A percentile compares a stretch with the other conserved stretches of the same genome.
Evolutionary conservation across 2,329 filamentous ascomycete species (phyloP).

Genomic region (Beauveria asiatica): DNA sequence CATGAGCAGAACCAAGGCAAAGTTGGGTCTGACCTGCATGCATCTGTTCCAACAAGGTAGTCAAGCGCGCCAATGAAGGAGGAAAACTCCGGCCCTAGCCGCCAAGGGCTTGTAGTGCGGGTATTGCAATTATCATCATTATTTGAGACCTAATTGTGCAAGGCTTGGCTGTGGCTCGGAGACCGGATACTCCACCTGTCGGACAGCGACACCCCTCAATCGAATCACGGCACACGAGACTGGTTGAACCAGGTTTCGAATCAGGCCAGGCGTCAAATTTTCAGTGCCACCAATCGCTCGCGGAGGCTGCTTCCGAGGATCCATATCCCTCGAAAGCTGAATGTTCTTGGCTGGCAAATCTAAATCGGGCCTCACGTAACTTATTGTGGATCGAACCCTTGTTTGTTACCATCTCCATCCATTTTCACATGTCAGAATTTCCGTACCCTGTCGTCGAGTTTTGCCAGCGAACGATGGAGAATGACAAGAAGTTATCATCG

Average conservation of each 20-base stretch:
- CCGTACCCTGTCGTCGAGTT: neutral
- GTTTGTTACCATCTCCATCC: neutral
- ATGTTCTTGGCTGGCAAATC: constrained; percentile 1
- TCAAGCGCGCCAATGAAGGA: neutral
- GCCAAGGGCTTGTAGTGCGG: neutral
- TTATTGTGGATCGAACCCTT: constrained; percentile 1
- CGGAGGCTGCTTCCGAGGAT: constrained; percentile 4
- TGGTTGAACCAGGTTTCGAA: neutral
- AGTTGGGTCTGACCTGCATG: neutral
- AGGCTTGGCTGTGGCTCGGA: neutral
- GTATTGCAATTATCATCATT: neutral
- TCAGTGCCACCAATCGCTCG: neutral
- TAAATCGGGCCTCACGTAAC: constrained; percentile 8
- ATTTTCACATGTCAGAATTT: constrained; percentile 6
- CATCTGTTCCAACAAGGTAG: neutral
- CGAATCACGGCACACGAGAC: neutral
- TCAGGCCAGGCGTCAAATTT: constrained; percentile 6
- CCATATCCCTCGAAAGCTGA: constrained; percentile 4
- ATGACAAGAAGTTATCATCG: neutral
- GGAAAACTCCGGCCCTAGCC: constrained; percentile 1
- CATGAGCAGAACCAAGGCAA: neutral
- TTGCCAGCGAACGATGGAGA: neutral
- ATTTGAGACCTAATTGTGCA: neutral
- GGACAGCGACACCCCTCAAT: neutral
- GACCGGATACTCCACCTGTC: neutral